Evolutionary conservation across 2,329 filamentous ascomycete species (phyloP).

Genomic region (Aspergillus caelatus): DNA sequence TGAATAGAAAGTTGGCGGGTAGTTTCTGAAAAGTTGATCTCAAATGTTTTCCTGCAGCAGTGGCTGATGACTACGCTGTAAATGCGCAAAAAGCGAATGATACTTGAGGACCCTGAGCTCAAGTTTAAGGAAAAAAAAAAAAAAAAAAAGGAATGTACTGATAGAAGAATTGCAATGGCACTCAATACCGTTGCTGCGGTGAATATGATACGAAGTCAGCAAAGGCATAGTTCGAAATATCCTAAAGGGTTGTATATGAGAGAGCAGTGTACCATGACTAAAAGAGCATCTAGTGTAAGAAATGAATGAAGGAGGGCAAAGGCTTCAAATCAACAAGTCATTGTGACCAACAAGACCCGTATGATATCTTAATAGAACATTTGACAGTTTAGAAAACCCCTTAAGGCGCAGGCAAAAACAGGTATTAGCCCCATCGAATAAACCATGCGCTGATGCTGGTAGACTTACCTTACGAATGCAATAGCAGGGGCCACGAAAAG

Average conservation of each 20-base stretch:
- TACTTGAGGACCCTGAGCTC: slow-evolving; percentile 24
- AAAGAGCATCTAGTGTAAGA: slow-evolving; percentile 14
- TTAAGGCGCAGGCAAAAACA: slow-evolving; percentile 11
- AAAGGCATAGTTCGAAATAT: slow-evolving; percentile 7
- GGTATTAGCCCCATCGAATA: slow-evolving; percentile 14
- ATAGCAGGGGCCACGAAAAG: slow-evolving; percentile 8
- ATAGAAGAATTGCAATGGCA: slow-evolving; percentile 29
- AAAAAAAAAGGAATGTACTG: slow-evolving; percentile 20
- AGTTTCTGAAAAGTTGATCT: slow-evolving; percentile 1
- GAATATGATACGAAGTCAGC: slow-evolving; percentile 9
- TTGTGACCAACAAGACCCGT: slow-evolving; percentile 29
- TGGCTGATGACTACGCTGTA: slow-evolving; percentile 6
- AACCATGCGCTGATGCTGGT: slow-evolving; percentile 12
- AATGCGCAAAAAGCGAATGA: slow-evolving; percentile 13
- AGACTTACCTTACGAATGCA: slow-evolving; percentile 27
- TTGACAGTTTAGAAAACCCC: slow-evolving; percentile 15
- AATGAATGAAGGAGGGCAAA: slow-evolving; percentile 26
- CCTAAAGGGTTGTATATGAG: slow-evolving; percentile 3
- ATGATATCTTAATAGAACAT: slow-evolving; percentile 23
- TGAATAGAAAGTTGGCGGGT: slow-evolving; percentile 11
- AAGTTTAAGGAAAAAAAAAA: slow-evolving; percentile 16
- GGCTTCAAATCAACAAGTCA: slow-evolving; percentile 18
- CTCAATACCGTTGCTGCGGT: slow-evolving; percentile 35
- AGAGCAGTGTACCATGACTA: slow-evolving; percentile 22
- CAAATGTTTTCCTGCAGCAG: slow-evolving; percentile 5